Base-by-base conservation (phyloP, 495 filamentous ascomycete genomes). In the Clavariopsis aquatica region DNA sequence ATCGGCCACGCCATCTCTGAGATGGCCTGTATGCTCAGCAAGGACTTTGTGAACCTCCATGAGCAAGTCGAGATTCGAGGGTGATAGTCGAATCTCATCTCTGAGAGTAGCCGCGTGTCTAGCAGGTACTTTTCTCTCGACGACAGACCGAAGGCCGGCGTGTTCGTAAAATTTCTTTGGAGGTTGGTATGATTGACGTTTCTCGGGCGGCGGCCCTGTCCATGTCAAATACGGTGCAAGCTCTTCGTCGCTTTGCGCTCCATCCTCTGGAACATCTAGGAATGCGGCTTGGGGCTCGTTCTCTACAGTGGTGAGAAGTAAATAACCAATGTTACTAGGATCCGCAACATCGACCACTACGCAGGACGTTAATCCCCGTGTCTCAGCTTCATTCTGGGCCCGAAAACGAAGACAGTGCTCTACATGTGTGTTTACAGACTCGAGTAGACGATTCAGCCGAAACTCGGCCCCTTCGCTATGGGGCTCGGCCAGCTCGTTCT, bases 1-100 rank as follows among this genome's bases (percentile, higher is more conserved):
- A 69, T 95, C 90, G 0, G 92, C 84, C 1, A 90, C 92, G 12
- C 89, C 91, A 53, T 81, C 72, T 38, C 89, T 87, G 26, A 96
- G 80, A 6, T 79, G 77, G 65, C 87, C 80, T 0, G 91, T 94
- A 74, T 96, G 89, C 20, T 81, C 77, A 54, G 85, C 87, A 22
- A 96, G 77, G 2, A 90, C 79, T 49, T 87, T 83, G 73, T 96
- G 92, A 0, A 87, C 89, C 28, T 89, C 83, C 0, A 87, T 86
- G 66, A 96, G 83, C 13, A 93, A 75, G 45, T 88, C 84, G 20
- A 96, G 79, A 0, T 89, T 93, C 9, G 86, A 84, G 8, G 88
- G 83, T 15, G 88, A 91, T 22, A 96, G 79, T 49, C 87, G 82
- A 24, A 96, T 79, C 65, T 90, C 84, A 53, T 93, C 86, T 54